A percentile compares a stretch with the other conserved stretches of the same genome.
These are phyloP conservation scores for Cyberlindnera samutprakarnensis DNA, from an alignment of 805 yeast genomes.

Conservation along the genomic window DNA sequence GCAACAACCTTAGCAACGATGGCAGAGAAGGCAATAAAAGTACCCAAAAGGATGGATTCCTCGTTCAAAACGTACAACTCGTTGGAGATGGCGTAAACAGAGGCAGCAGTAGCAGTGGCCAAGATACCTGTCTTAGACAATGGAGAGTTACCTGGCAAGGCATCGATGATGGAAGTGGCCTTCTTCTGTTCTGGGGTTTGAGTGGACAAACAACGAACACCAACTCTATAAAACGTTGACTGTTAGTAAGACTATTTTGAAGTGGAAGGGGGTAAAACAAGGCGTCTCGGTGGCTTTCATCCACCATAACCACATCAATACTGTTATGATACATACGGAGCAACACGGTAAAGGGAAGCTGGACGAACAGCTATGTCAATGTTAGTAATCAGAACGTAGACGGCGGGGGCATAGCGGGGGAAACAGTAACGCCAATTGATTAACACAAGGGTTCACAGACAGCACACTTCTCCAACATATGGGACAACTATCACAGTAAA, in stretches of 20 bases:
- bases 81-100: constrained; percentile 88
- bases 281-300: no score
- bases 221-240: constrained; percentile 27
- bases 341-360: constrained; percentile 1
- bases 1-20: constrained; percentile 82
- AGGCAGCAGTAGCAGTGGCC: constrained; percentile 93
- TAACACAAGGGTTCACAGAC: no score
- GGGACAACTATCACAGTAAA: no score
- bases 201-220: constrained; percentile 58
- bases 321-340: constrained; percentile 1
- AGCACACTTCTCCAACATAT: no score
- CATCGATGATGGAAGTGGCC: constrained; percentile 84
- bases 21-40: constrained; percentile 71
- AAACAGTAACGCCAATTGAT: no score
- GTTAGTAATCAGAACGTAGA: no score
- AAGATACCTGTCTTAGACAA: constrained; percentile 90
- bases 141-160: constrained; percentile 85
- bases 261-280: not conserved
- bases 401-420: no score
- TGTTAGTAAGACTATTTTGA: not conserved
- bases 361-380: constrained; percentile 2
- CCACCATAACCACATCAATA: no score
- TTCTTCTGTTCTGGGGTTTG: constrained; percentile 77
- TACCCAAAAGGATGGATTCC: constrained; percentile 78
- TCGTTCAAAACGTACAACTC: constrained; percentile 91